Conservation (phyloP, 345 rosid genomes). For the Microcos paniculata region DNA sequence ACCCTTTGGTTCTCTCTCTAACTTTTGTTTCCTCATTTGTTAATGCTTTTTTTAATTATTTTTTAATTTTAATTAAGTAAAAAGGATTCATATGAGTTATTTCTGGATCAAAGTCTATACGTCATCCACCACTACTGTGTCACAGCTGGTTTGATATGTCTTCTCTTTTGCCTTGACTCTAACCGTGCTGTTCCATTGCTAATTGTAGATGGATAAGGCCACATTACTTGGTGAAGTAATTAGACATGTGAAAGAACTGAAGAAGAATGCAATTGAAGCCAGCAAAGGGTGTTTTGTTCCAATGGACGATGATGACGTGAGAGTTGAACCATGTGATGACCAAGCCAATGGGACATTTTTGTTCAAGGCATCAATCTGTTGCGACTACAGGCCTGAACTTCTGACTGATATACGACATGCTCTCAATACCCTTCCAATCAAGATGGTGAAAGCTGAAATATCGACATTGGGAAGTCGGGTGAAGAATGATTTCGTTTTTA, state of each 20-base stretch:
- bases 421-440: constrained; percentile 43
- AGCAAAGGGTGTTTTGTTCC: constrained; percentile 53
- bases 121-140: background rate
- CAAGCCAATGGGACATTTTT: constrained; percentile 24
- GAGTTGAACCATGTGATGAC: constrained; percentile 36
- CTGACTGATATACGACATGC: constrained; percentile 49
- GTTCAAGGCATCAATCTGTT: constrained; percentile 53
- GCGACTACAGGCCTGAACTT: constrained; percentile 52
- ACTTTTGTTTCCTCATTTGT: background rate
- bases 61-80: constrained; percentile 13
- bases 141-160: too few relatives aligned
- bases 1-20: background rate
- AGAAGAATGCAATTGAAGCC: constrained; percentile 45
- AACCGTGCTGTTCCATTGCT: background rate
- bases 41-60: background rate
- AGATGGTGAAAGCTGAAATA: constrained; percentile 43
- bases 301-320: constrained; percentile 47
- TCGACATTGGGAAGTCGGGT: constrained; percentile 52
- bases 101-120: background rate
- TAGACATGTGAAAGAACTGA: constrained; percentile 47
- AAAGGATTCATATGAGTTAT: background rate
- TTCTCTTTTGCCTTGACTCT: too few relatives aligned
- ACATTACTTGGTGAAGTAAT: constrained; percentile 66
- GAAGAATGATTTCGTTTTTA: constrained; percentile 46
- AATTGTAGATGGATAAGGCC: constrained; percentile 69